phyloP scores from a whole-genome alignment of 148 eudicot genomes.

The Silene latifolia region DNA sequence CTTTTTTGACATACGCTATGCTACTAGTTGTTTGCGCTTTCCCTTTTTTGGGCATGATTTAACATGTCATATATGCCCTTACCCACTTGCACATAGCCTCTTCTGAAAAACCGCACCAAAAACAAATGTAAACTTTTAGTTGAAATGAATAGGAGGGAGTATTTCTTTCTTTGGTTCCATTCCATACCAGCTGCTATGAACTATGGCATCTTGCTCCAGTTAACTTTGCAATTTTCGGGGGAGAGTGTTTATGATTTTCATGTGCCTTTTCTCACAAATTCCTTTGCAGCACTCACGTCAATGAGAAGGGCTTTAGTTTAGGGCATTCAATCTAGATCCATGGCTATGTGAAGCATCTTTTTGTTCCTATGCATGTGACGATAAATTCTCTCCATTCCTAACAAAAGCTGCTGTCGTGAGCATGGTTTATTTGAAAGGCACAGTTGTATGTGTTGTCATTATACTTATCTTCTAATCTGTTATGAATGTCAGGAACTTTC shows the following conservation, averaged over 20 bases:
- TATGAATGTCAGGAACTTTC: constrained; percentile 46
- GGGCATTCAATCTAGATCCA: background rate
- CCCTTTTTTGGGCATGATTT: too few relatives aligned
- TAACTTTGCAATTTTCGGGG: background rate
- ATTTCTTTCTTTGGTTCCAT: background rate
- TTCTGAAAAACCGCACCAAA: too few relatives aligned
- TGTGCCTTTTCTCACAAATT: background rate
- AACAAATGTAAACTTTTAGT: too few relatives aligned
- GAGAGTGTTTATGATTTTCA: background rate
- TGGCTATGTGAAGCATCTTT: background rate
- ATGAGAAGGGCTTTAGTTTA: background rate
- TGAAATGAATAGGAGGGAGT: too few relatives aligned
- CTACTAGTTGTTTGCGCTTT: too few relatives aligned
- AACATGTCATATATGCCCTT: too few relatives aligned
- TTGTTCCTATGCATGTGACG: background rate
- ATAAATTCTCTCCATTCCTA: background rate
- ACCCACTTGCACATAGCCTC: too few relatives aligned
- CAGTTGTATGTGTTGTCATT: background rate
- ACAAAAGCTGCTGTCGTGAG: background rate
- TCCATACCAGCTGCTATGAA: background rate
- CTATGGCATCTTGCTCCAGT: background rate
- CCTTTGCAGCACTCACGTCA: background rate
- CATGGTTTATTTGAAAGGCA: background rate
- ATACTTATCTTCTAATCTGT: background rate
- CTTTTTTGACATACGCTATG: too few relatives aligned